Evolutionary conservation across 2,329 filamentous ascomycete genomes (phyloP), one percentile per base, ranked within the genome.

Genomic region (Penicillium sp.): DNA sequence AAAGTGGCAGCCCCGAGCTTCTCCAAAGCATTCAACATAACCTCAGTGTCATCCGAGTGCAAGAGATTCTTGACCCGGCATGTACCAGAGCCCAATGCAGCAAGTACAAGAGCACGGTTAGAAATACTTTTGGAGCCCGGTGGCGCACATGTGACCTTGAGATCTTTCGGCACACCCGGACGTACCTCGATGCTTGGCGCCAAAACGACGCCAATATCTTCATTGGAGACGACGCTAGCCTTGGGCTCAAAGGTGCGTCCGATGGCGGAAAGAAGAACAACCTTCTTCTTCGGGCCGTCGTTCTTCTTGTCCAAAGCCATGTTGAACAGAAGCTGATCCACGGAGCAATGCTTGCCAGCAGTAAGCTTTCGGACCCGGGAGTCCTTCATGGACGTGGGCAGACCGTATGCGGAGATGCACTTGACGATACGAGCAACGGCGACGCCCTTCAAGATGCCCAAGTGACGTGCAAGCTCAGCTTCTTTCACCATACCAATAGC

Each of bases 271-370:
- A 98, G 77, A 6, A 98, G 79, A 5, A 96, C 91, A 54, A 98
- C 86, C 72, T 95, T 97, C 77, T 98, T 98, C 70, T 91, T 90
- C 50, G 81, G 81, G 2, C 93, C 93, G 39, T 95, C 87, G 57
- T 98, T 98, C 76, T 98, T 98, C 79, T 98, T 98, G 72, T 98
- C 93, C 7, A 98, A 86, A 0, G 86, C 90, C 93, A 98, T 98
- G 66, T 95, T 95, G 56, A 85, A 79, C 48, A 98, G 78, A 44
- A 98, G 72, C 33, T 86, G 80, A 58, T 96, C 88, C 2, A 96
- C 88, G 0, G 87, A 85, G 66, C 93, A 98, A 55, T 82, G 78
- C 71, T 95, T 96, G 45, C 86, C 88, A 1, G 89, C 90, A 4
- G 89, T 90, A 52, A 93, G 74, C 61, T 85, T 88, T 38, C 85